Percentiles rank a stretch among this genome's conserved stretches.
Evolutionary conservation across 768 basidiomycete genomes (phyloP).

Genomic region (Cystobasidiopsis lactophilus): DNA sequence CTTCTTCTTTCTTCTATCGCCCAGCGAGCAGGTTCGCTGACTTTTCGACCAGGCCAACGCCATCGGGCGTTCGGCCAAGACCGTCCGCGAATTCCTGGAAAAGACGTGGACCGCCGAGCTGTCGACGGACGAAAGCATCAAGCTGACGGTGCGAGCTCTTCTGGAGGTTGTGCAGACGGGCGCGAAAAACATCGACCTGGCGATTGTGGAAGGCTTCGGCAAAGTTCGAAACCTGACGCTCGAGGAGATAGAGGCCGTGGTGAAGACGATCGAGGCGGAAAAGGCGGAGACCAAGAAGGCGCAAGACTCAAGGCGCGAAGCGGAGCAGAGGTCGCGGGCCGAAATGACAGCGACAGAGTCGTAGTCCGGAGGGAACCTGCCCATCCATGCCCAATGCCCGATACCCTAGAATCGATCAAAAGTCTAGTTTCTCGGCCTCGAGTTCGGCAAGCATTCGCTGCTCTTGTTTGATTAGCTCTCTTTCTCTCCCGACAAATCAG

Average conservation of each 20-base stretch:
- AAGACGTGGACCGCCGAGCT: slow-evolving; percentile 91
- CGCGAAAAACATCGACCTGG: slow-evolving; percentile 99
- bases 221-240: slow-evolving; percentile 81
- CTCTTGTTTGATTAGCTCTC: too few relatives aligned
- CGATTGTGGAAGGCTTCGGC: slow-evolving; percentile 86
- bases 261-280: slow-evolving; percentile 80
- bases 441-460: too few relatives aligned
- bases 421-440: too few relatives aligned
- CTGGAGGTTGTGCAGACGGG: slow-evolving; percentile 97
- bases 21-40: not conserved
- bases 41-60: slow-evolving; percentile 68
- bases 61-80: slow-evolving; percentile 92
- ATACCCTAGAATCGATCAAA: too few relatives aligned
- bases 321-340: slow-evolving; percentile 67
- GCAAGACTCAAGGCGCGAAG: slow-evolving; percentile 91
- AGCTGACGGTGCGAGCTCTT: slow-evolving; percentile 81
- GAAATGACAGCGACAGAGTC: too few relatives aligned
- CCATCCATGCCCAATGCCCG: too few relatives aligned
- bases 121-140: slow-evolving; percentile 70
- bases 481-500: too few relatives aligned
- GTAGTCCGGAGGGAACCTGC: too few relatives aligned
- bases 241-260: slow-evolving; percentile 72
- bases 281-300: too few relatives aligned
- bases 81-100: slow-evolving; percentile 92
- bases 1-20: not conserved